A percentile compares a stretch with the other conserved stretches of the same genome.
Conservation (phyloP, 495 filamentous ascomycete genomes). For the Aspergillus campestris region DNA sequence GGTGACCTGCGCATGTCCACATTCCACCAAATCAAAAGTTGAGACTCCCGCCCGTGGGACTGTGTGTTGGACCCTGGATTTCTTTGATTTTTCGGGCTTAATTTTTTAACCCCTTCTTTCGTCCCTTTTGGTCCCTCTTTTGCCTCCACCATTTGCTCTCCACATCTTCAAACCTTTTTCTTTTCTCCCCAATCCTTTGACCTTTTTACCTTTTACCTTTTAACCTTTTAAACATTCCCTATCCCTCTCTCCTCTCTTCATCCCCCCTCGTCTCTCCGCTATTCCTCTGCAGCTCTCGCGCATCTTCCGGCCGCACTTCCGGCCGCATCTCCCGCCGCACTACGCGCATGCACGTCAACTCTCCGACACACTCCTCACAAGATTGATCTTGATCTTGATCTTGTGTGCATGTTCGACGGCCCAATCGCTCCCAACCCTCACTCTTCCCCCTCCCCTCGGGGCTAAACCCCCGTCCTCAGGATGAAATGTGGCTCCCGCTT, state of each 20-base stretch:
- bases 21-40: no score
- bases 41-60: no score
- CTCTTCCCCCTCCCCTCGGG: neutral
- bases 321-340: no score
- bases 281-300: no score
- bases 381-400: no score
- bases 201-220: neutral
- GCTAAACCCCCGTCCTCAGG: slow-evolving; percentile 6
- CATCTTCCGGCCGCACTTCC: no score
- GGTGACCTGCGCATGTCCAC: no score
- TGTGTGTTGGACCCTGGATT: no score
- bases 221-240: no score
- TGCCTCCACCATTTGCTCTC: neutral
- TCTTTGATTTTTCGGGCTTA: neutral
- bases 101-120: neutral
- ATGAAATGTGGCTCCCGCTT: slow-evolving; percentile 36
- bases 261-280: neutral
- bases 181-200: neutral
- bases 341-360: no score
- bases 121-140: neutral
- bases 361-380: no score
- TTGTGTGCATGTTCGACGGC: no score
- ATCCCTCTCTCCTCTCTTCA: neutral
- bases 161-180: neutral
- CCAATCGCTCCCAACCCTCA: slow-evolving; percentile 1